Base-by-base conservation (phyloP, 2,329 filamentous ascomycete genomes). In the Fusarium heterosporum region DNA sequence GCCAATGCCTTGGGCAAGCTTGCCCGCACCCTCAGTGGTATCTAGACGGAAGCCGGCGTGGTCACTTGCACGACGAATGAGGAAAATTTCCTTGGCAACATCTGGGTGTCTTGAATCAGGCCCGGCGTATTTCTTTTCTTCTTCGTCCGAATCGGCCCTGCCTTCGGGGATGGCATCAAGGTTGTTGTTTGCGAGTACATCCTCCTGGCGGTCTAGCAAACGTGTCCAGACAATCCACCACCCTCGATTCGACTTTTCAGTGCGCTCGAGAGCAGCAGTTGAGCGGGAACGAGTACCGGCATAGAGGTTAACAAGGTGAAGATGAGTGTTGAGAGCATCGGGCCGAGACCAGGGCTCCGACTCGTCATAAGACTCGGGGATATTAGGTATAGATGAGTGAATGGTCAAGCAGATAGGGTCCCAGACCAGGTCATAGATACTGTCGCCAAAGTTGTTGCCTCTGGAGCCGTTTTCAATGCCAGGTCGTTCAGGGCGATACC, bases 161-260 rank as follows among this genome's bases (percentile, higher is more conserved):
- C 59, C 54, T 50, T 77, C 72, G 17, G 66, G 71, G 19, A 76
- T 75, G 12, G 74, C 73, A 36, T 72, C 63, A 26, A 76, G 67
- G 47, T 61, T 70, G 36, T 38, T 68, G 46, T 42, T 59, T 16
- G 46, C 52, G 38, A 47, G 12, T 12, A 49, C 36, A 9, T 72
- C 66, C 10, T 69, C 65, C 28, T 66, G 69, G 11, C 77, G 77
- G 48, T 82, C 82, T 8, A 84, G 71, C 22, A 89, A 78, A 25
- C 87, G 81, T 46, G 83, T 88, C 89, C 89, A 91, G 26, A 90
- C 87, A 29, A 91, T 81, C 89, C 89, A 91, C 87, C 88, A 91
- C 1, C 88, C 89, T 32, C 88, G 84, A 43, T 80, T 87, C 6
- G 89, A 90, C 80, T 90, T 90, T 70, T 84, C 86, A 3, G 87